Evolutionary conservation across 2,329 filamentous ascomycete genomes (phyloP).

Genomic region (Stemphylium beticola): DNA sequence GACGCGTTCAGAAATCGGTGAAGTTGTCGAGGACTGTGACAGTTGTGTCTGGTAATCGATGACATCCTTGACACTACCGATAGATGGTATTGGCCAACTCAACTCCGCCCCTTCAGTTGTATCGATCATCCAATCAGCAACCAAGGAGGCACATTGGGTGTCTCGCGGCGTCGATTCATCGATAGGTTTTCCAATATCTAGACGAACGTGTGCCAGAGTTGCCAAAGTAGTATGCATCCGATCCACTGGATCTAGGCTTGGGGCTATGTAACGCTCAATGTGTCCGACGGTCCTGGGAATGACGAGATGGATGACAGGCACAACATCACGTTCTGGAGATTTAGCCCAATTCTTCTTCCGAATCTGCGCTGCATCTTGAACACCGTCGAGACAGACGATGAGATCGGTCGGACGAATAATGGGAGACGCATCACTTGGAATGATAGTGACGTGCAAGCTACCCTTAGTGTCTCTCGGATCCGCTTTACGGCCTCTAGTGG

Average conservation of each 20-base stretch:
- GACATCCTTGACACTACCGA: conserved; percentile 40
- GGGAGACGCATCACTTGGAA: conserved; percentile 33
- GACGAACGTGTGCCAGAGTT: conserved; percentile 42
- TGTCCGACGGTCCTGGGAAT: conserved; percentile 53
- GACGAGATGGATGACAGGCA: conserved; percentile 49
- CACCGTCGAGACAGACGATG: conserved; percentile 51
- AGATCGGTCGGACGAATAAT: conserved; percentile 42
- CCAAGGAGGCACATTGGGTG: conserved; percentile 29
- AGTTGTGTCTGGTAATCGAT: conserved; percentile 39
- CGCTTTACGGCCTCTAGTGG: conserved; percentile 23
- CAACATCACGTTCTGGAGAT: conserved; percentile 20
- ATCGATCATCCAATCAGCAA: conserved; percentile 34
- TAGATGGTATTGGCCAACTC: conserved; percentile 39
- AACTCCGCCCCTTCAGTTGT: conserved; percentile 9
- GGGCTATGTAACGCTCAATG: conserved; percentile 49
- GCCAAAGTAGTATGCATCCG: conserved; percentile 47
- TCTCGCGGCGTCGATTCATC: conserved; percentile 35
- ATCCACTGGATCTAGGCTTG: conserved; percentile 21
- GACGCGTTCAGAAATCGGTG: conserved; percentile 25
- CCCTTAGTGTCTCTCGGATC: conserved; percentile 17
- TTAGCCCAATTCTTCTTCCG: conserved; percentile 34
- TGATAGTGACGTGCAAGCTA: conserved; percentile 42
- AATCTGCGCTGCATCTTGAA: conserved; percentile 30
- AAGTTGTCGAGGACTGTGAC: conserved; percentile 22
- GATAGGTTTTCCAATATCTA: conserved; percentile 42